A percentile compares a stretch with the other conserved stretches of the same genome.
phyloP scores from a whole-genome alignment of 768 basidiomycete species.

The Cystofilobasidium bisporidii region DNA sequence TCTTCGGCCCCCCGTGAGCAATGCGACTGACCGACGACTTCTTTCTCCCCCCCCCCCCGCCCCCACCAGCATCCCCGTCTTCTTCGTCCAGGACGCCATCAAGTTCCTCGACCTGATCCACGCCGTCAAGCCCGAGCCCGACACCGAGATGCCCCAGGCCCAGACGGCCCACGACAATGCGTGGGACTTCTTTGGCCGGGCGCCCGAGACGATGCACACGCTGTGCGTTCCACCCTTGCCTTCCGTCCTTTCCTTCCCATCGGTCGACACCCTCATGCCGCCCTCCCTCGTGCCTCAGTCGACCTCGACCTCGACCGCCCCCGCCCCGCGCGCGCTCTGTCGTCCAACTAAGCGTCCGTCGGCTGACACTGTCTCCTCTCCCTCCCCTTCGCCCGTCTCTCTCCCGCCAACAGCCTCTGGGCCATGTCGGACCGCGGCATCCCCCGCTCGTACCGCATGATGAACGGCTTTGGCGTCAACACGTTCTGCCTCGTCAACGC shows the following conservation, averaged over 20 bases:
- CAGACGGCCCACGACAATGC: slow-evolving; percentile 63
- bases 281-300: too few species aligned
- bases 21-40: not conserved
- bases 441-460: slow-evolving; percentile 76
- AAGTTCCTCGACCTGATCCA: slow-evolving; percentile 60
- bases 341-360: too few species aligned
- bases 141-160: slow-evolving; percentile 53
- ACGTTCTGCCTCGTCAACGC: slow-evolving; percentile 66
- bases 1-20: too few species aligned
- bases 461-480: slow-evolving; percentile 79
- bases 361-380: too few species aligned
- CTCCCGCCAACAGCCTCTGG: slow-evolving; percentile 58
- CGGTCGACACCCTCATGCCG: too few species aligned
- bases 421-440: slow-evolving; percentile 74
- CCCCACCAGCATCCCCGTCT: slow-evolving; percentile 50
- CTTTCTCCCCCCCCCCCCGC: too few species aligned
- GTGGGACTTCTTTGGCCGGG: slow-evolving; percentile 62
- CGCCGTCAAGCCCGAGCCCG: slow-evolving; percentile 48
- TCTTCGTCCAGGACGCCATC: slow-evolving; percentile 72
- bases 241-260: too few species aligned
- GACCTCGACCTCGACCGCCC: too few species aligned
- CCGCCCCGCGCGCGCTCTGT: too few species aligned
- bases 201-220: slow-evolving; percentile 55
- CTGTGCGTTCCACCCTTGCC: slow-evolving; percentile 1
- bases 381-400: too few species aligned